These are phyloP conservation scores for Pseudogymnoascus sp. DNA, from an alignment of 2,329 filamentous ascomycete species.

Conservation along the genomic window DNA sequence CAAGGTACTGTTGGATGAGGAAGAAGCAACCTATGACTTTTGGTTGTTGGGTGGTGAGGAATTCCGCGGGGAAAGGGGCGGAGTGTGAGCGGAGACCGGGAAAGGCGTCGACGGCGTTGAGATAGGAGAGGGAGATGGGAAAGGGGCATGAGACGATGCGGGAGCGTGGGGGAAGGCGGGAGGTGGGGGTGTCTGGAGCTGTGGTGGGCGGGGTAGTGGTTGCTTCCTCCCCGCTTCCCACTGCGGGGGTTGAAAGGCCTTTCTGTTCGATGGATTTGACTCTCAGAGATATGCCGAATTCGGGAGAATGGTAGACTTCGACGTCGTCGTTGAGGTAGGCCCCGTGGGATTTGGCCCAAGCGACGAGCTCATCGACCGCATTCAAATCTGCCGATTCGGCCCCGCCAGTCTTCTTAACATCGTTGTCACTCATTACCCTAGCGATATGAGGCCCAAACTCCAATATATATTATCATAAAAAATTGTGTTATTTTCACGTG, in stretches of 20 bases:
- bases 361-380: constrained; percentile 34
- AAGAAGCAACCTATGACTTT: constrained; percentile 60
- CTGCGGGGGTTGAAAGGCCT: constrained; percentile 27
- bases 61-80: constrained; percentile 37
- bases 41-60: constrained; percentile 42
- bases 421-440: not conserved
- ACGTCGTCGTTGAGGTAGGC: constrained; percentile 42
- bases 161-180: constrained; percentile 13
- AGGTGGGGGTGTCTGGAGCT: not conserved
- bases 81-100: constrained; percentile 21
- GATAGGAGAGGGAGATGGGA: constrained; percentile 47
- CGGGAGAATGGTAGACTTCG: constrained; percentile 42
- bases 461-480: not conserved
- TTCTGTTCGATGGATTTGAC: constrained; percentile 29
- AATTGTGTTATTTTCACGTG: not conserved
- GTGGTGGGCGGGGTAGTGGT: not conserved
- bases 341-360: constrained; percentile 40
- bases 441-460: not conserved
- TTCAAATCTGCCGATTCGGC: constrained; percentile 45
- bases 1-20: constrained; percentile 58
- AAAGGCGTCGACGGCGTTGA: constrained; percentile 41
- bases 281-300: constrained; percentile 47
- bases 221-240: constrained; percentile 19
- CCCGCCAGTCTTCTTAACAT: not conserved
- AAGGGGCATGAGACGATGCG: constrained; percentile 43